Base-by-base conservation (phyloP, 1,139 yeast genomes). In the Casaregolazyma suthepensis region DNA sequence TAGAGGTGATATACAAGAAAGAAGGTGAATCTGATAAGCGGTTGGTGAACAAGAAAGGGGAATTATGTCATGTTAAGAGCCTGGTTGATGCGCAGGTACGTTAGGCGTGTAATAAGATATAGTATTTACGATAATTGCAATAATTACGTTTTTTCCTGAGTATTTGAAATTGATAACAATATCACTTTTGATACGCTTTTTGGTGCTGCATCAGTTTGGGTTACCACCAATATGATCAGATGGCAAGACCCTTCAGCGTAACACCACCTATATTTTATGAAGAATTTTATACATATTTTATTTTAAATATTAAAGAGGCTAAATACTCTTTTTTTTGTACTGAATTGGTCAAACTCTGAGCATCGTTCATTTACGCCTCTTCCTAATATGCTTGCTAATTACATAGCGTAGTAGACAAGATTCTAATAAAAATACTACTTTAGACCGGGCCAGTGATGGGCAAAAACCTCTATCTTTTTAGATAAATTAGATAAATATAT, bases 21-120 rank as follows among this genome's bases (percentile, higher is more conserved):
- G 96, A 88, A 66, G 93, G 94, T 61, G 84, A 86, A 67, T 82
- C 82, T 54, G 84, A 85, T 58, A 84, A 83, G 69, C 84, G 78
- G 71, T 81, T 93, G 71, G 89, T 90, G 48, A 87, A 86, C 71
- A 83, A 78, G 66, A 80, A 77, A 63, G 95, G 95, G 56, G 88
- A 86, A 65, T 66, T 78, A 42, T 87, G 90, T 74, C 83, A 82
- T 73, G 87, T 83, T 67, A 71, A 81, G 54, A 73, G 90, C 50
- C 67, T 89, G 58, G 85, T 80, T 50, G 76, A 76, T 61, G 96
- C 96, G 55, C 77, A 78, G 56, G 96, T 88, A 61, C 86, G 90
- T 75, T 87, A 81, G 69, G 38, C 10, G 31, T 43, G 17, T 43
- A 5, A 9, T 26, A 26, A 5, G 31, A 9, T 26, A 26, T 9